phyloP scores from a whole-genome alignment of 495 filamentous ascomycete species.

The Delitschia confertaspora region DNA sequence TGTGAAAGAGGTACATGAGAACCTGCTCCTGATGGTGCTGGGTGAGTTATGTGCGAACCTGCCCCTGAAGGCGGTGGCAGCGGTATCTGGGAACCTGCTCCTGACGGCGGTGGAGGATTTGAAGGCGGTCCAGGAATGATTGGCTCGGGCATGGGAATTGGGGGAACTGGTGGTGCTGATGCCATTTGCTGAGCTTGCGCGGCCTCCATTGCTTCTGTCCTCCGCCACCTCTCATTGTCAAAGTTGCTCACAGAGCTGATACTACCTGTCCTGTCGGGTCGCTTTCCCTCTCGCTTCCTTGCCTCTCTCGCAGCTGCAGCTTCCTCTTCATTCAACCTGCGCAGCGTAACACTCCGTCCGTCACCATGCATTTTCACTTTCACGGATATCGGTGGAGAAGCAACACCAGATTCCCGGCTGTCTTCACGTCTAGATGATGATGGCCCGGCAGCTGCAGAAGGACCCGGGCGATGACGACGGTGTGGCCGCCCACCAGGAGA shows the following conservation, averaged over 20 bases:
- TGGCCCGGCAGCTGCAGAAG: slow-evolving; percentile 38
- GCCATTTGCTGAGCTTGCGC: slow-evolving; percentile 18
- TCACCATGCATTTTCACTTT: slow-evolving; percentile 76
- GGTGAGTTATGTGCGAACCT: slow-evolving; percentile 19
- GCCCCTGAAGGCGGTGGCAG: slow-evolving; percentile 30
- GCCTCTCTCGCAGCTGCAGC: slow-evolving; percentile 54
- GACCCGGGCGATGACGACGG: slow-evolving; percentile 36
- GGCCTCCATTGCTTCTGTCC: slow-evolving; percentile 22
- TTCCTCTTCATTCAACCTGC: slow-evolving; percentile 73
- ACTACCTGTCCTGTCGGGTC: slow-evolving; percentile 21
- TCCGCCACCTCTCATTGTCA: slow-evolving; percentile 29
- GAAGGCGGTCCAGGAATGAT: slow-evolving; percentile 18
- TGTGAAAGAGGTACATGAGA: not conserved
- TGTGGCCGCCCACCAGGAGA: slow-evolving; percentile 45
- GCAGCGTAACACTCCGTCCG: slow-evolving; percentile 70
- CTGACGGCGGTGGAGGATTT: slow-evolving; percentile 7
- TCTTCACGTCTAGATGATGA: slow-evolving; percentile 30
- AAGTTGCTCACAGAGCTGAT: slow-evolving; percentile 27
- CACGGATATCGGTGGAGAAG: slow-evolving; percentile 61
- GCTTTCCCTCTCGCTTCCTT: slow-evolving; percentile 34
- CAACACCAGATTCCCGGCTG: slow-evolving; percentile 35
- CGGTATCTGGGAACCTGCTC: slow-evolving; percentile 8
- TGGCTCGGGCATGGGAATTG: slow-evolving; percentile 19
- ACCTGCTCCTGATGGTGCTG: slow-evolving; percentile 30
- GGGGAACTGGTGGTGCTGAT: slow-evolving; percentile 8